Conservation (phyloP, 352 stramenopile species). For the Globisporangium echinulatum region DNA sequence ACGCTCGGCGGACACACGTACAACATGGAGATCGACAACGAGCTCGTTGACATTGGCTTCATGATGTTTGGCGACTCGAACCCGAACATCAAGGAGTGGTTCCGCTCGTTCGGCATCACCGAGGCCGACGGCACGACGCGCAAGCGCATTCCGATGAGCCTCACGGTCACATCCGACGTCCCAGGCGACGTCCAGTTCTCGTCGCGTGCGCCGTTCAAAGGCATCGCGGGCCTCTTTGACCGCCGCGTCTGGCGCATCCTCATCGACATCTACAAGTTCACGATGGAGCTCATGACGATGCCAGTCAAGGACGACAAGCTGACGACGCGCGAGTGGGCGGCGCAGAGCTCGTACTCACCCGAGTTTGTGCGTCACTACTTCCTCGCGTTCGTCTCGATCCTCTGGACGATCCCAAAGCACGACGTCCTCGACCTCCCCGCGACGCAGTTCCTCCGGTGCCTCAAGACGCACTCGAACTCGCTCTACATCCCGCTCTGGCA, state of each 20-base stretch:
- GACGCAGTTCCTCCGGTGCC: slow-evolving; percentile 81
- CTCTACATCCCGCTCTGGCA: slow-evolving; percentile 86
- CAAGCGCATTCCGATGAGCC: slow-evolving; percentile 84
- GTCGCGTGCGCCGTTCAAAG: slow-evolving; percentile 69
- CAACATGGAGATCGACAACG: slow-evolving; percentile 82
- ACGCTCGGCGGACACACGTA: slow-evolving; percentile 79
- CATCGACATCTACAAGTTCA: slow-evolving; percentile 84
- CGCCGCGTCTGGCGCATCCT: slow-evolving; percentile 78
- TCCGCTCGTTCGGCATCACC: slow-evolving; percentile 80
- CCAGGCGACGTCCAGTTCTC: slow-evolving; percentile 82
- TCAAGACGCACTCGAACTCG: slow-evolving; percentile 85
- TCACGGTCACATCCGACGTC: slow-evolving; percentile 80
- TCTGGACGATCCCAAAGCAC: slow-evolving; percentile 82
- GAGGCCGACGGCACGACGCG: slow-evolving; percentile 80
- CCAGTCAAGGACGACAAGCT: slow-evolving; percentile 56
- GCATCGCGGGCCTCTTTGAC: slow-evolving; percentile 64
- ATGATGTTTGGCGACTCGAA: slow-evolving; percentile 90
- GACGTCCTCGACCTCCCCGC: slow-evolving; percentile 78
- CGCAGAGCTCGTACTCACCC: slow-evolving; percentile 60
- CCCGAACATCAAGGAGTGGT: slow-evolving; percentile 89
- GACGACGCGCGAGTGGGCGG: slow-evolving; percentile 74
- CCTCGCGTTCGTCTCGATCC: slow-evolving; percentile 78
- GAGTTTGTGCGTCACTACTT: slow-evolving; percentile 88
- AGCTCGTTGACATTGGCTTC: slow-evolving; percentile 83
- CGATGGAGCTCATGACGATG: slow-evolving; percentile 82